Percentiles rank a stretch among this genome's conserved stretches.
Conservation (phyloP, 2,329 filamentous ascomycete species). For the Fusarium illudens region DNA sequence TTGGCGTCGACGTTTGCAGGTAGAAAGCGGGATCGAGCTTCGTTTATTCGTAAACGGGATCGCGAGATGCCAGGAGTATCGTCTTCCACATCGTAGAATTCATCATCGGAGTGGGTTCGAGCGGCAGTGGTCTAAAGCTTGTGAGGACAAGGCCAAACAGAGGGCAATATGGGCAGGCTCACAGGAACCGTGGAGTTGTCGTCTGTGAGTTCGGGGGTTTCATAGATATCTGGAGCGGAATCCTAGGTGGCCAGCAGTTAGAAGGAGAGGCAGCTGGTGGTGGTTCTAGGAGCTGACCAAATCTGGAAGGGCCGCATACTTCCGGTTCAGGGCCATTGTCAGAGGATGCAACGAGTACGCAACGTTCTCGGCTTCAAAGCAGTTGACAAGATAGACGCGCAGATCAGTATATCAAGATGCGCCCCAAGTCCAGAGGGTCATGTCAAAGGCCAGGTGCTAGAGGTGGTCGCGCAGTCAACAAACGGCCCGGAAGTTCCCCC, state of each 20-base stretch:
- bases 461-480: conserved; percentile 12
- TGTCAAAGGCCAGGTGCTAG: neutral
- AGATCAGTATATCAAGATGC: neutral
- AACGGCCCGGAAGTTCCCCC: conserved; percentile 8
- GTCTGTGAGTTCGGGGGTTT: conserved; percentile 91
- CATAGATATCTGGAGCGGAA: conserved; percentile 93
- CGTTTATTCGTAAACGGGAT: conserved; percentile 76
- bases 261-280: conserved; percentile 10
- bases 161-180: conserved; percentile 47
- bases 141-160: conserved; percentile 34
- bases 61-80: conserved; percentile 76
- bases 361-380: neutral
- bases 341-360: too few relatives aligned
- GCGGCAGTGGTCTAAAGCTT: conserved; percentile 61
- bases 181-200: conserved; percentile 87
- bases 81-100: conserved; percentile 69
- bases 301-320: conserved; percentile 84
- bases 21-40: conserved; percentile 82
- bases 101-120: conserved; percentile 68
- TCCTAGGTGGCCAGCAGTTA: conserved; percentile 67
- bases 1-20: conserved; percentile 78
- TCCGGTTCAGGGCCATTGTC: conserved; percentile 78
- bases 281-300: conserved; percentile 61
- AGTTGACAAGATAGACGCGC: neutral
- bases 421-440: neutral